Evolutionary conservation across 2,329 filamentous ascomycete species (phyloP).

Genomic region (Fusarium sp.): DNA sequence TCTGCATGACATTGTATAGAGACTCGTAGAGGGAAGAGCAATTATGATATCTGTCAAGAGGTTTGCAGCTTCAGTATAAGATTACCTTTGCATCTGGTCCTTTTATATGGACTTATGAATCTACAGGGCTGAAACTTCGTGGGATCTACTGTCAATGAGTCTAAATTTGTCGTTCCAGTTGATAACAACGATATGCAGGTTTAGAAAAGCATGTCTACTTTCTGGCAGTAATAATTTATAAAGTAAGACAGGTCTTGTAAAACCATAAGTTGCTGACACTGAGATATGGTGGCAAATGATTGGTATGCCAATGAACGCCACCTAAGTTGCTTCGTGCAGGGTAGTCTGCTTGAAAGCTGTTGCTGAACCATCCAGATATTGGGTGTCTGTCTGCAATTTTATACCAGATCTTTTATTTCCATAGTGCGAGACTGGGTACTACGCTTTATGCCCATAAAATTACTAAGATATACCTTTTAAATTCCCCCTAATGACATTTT

Average conservation of each 20-base stretch:
- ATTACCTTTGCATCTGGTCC: fast-evolving
- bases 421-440: too few species aligned
- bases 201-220: fast-evolving
- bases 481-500: not conserved
- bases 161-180: fast-evolving
- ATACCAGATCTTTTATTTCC: fast-evolving
- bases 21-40: fast-evolving
- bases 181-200: fast-evolving
- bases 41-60: fast-evolving
- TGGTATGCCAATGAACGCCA: not conserved
- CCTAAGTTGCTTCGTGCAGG: not conserved
- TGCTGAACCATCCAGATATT: fast-evolving
- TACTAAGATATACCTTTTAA: not conserved
- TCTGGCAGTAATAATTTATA: too few species aligned
- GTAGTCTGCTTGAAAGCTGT: not conserved
- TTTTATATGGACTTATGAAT: fast-evolving
- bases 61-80: fast-evolving
- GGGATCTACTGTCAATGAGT: too few species aligned
- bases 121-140: fast-evolving
- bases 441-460: too few species aligned
- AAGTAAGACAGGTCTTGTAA: too few species aligned
- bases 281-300: fast-evolving
- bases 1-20: not conserved
- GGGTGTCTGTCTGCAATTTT: not conserved
- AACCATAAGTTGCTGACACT: too few species aligned